Evolutionary conservation across 768 basidiomycete species (phyloP), one percentile per base, ranked within the genome.

Genomic region (Hydnum rufescens): DNA sequence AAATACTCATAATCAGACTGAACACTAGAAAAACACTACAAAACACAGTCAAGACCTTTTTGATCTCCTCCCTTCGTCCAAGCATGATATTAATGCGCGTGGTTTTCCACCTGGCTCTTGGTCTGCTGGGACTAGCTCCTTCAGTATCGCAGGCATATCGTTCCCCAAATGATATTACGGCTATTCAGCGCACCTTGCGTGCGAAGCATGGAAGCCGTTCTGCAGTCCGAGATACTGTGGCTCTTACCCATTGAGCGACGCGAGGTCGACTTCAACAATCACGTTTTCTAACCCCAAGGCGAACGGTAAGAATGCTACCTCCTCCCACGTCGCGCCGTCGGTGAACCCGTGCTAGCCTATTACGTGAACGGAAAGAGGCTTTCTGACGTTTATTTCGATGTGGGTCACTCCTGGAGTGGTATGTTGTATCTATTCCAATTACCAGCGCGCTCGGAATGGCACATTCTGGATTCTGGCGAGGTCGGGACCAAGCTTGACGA

Each of bases 341-440:
- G n/a, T n/a, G n/a, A n/a, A n/a, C n/a, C n/a, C n/a, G n/a, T n/a
- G n/a, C 13, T 25, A 50, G 49, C 26, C 25, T 54, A 43, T 49
- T 31, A 54, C 29, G 53, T 54, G 34, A 51, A 54, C 39, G 28
- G 49, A 18, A 51, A 28, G 3, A 32, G 23, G 4, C 29, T 54
- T 22, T 49, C 53, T 13, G 32, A 32, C 28, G 42, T 54, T 31
- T 16, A 31, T 32, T 54, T 54, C 36, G 49, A 51, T n/a, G 49
- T 54, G 22, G 49, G 29, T 3, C 22, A 18, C 30, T 13, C 30
- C 4, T 54, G 53, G 53, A 32, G 48, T 4, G 53, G 53, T 50
- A 47, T 47, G 44, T 47, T 47, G 13, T 16, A 8, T 47, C 26
- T 13, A 8, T 47, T 8, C 25, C 44, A 26, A 13, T 47, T 28